Percentiles rank a stretch among this genome's conserved stretches.
These are phyloP conservation scores for Cladosporium sp. DNA, from an alignment of 2,329 filamentous ascomycete genomes.

Conservation along the genomic window DNA sequence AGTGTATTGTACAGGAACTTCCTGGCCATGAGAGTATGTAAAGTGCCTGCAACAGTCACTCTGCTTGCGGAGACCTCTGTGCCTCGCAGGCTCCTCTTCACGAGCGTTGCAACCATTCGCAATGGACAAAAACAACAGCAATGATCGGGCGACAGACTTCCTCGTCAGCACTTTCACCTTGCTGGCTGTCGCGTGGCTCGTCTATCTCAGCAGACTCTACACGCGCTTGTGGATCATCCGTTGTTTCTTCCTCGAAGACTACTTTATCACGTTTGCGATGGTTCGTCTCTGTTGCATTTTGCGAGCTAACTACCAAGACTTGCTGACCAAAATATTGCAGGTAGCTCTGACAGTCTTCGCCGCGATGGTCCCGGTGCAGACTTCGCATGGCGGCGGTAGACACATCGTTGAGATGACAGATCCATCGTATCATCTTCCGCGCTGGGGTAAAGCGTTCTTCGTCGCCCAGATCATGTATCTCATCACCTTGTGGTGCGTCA, in stretches of 20 bases:
- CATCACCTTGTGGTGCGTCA: background rate
- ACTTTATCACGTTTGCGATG: background rate
- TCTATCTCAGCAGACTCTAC: background rate
- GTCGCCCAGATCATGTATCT: conserved; percentile 1
- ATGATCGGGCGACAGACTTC: background rate
- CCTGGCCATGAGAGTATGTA: background rate
- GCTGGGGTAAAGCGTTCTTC: background rate
- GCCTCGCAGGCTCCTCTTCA: no score
- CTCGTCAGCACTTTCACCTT: background rate
- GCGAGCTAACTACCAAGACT: background rate
- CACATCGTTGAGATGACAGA: background rate
- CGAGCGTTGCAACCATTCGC: no score
- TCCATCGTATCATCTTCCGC: background rate
- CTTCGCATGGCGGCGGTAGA: background rate
- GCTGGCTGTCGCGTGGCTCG: background rate
- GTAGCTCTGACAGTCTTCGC: background rate
- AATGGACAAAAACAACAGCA: background rate
- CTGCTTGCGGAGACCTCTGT: background rate
- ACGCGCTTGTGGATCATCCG: background rate
- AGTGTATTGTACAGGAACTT: background rate
- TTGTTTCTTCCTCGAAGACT: background rate
- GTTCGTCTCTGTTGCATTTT: background rate
- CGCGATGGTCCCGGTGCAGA: background rate
- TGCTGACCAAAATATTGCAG: background rate
- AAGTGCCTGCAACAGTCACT: background rate